These are phyloP conservation scores for Cryptosporidium andersoni DNA, from an alignment of 169 alveolate species.

Conservation along the genomic window DNA sequence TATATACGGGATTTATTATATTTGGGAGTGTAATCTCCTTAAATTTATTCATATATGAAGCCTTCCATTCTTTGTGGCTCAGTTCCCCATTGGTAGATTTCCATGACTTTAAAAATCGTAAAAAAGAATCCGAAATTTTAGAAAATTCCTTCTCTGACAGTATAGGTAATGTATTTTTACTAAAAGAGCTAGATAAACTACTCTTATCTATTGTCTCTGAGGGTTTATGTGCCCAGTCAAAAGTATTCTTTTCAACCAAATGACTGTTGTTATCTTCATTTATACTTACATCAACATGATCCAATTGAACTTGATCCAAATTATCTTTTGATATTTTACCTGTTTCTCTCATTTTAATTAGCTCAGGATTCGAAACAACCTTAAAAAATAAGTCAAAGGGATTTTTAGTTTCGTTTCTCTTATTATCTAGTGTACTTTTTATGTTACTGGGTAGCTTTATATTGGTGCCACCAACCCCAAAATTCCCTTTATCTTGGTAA, in stretches of 20 bases:
- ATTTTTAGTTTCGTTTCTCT: too few relatives aligned
- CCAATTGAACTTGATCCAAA: background rate
- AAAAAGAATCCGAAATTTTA: constrained; percentile 6
- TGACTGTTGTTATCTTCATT: background rate
- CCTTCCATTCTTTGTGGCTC: background rate
- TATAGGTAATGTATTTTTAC: too few relatives aligned
- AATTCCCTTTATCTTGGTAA: too few relatives aligned
- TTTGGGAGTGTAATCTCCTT: constrained; percentile 40
- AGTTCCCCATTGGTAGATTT: background rate
- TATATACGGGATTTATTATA: constrained; percentile 13
- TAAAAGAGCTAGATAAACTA: too few relatives aligned
- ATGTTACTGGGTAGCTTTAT: too few relatives aligned
- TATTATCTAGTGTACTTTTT: too few relatives aligned
- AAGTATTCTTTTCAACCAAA: background rate
- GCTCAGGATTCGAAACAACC: background rate
- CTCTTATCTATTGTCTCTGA: background rate
- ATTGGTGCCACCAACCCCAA: too few relatives aligned
- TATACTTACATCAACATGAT: background rate
- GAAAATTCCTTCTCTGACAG: too few relatives aligned
- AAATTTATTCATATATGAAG: background rate
- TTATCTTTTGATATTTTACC: background rate
- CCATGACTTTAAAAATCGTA: background rate
- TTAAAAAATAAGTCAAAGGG: too few relatives aligned
- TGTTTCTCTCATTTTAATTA: background rate
- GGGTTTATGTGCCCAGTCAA: background rate